Evolutionary conservation across 2,329 filamentous ascomycete species (phyloP).

Genomic region (Pseudocercospora musae): DNA sequence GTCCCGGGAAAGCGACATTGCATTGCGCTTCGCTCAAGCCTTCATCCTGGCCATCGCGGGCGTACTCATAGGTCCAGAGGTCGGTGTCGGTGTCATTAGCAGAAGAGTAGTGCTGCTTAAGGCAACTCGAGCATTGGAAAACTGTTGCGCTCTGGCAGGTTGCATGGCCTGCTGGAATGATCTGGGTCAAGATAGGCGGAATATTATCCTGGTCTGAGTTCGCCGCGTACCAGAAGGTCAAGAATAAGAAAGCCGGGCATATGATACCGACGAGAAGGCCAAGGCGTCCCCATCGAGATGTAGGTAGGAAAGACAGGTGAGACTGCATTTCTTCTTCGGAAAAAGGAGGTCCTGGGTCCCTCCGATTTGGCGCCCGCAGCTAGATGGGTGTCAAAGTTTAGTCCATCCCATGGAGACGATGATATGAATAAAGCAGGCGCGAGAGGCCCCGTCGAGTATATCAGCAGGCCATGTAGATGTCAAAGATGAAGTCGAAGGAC

Average conservation of each 20-base stretch:
- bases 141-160: slow-evolving; percentile 19
- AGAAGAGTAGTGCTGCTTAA: slow-evolving; percentile 12
- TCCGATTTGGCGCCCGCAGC: not conserved
- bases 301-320: slow-evolving; percentile 5
- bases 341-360: not conserved
- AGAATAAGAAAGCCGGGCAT: slow-evolving; percentile 10
- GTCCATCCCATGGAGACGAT: not conserved
- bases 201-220: slow-evolving; percentile 24
- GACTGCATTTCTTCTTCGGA: slow-evolving; percentile 2
- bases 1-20: slow-evolving; percentile 30
- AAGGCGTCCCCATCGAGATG: slow-evolving; percentile 8
- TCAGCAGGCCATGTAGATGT: not conserved
- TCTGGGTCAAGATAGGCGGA: slow-evolving; percentile 19
- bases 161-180: slow-evolving; percentile 25
- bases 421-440: not conserved
- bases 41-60: slow-evolving; percentile 17
- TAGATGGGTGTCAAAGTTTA: not conserved
- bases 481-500: not conserved
- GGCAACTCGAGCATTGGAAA: slow-evolving; percentile 21
- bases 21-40: slow-evolving; percentile 27
- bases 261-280: slow-evolving; percentile 10
- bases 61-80: slow-evolving; percentile 17
- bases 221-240: slow-evolving; percentile 21
- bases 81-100: slow-evolving; percentile 13
- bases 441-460: not conserved